These are phyloP conservation scores for Laburnicola sp. DNA, from an alignment of 2,329 filamentous ascomycete species.

Conservation along the genomic window DNA sequence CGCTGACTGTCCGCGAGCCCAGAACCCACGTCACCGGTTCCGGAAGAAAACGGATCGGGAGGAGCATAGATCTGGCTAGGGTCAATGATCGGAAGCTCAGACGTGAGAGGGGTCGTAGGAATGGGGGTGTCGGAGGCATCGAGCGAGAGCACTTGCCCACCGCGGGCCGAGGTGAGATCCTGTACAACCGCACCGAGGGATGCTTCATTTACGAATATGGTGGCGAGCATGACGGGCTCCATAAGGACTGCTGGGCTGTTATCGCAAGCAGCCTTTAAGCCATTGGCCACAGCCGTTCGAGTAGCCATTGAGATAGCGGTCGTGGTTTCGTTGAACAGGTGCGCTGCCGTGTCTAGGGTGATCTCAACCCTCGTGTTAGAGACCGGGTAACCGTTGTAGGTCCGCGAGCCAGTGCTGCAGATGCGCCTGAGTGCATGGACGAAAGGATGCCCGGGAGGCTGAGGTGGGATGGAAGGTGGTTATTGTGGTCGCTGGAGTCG, in stretches of 20 bases:
- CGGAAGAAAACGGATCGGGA: constrained; percentile 73
- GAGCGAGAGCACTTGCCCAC: constrained; percentile 73
- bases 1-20: constrained; percentile 39
- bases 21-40: constrained; percentile 21
- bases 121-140: constrained; percentile 42
- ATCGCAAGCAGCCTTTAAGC: constrained; percentile 65
- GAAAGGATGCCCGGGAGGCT: constrained; percentile 53
- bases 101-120: constrained; percentile 9
- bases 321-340: constrained; percentile 70
- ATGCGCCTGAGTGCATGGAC: constrained; percentile 74
- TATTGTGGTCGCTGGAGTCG: constrained; percentile 34
- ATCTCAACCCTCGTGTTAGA: constrained; percentile 74
- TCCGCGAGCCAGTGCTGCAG: constrained; percentile 81
- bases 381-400: constrained; percentile 76
- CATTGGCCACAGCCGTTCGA: constrained; percentile 64
- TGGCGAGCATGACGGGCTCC: constrained; percentile 91
- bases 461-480: constrained; percentile 60
- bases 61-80: constrained; percentile 79
- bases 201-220: constrained; percentile 81
- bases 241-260: constrained; percentile 67
- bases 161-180: constrained; percentile 73
- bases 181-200: constrained; percentile 82
- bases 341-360: constrained; percentile 64
- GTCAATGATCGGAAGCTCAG: constrained; percentile 60
- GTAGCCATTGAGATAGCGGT: constrained; percentile 69